Conservation (phyloP, 257 asterid species). For the Echium plantagineum region DNA sequence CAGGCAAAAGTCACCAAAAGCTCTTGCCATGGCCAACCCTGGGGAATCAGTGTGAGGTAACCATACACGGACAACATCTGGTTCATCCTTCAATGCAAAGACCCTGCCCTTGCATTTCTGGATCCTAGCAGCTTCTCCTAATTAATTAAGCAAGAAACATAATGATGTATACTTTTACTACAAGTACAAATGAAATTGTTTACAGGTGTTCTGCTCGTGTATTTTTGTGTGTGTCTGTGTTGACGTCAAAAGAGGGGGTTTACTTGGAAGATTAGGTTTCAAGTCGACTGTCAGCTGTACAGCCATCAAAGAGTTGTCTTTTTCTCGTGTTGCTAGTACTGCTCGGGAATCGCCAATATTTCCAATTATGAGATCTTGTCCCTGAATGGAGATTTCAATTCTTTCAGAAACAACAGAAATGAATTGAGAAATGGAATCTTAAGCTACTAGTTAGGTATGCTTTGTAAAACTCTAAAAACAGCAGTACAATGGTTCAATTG, state of each 20-base stretch:
- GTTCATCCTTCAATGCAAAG: slow-evolving; percentile 97
- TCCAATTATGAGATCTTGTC: slow-evolving; percentile 77
- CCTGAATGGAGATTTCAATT: slow-evolving; percentile 31
- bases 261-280: slow-evolving; percentile 99
- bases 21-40: slow-evolving; percentile 99
- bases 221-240: not conserved
- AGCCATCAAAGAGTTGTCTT: slow-evolving; percentile 58
- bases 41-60: slow-evolving; percentile 95
- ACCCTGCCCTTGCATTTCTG: slow-evolving; percentile 93
- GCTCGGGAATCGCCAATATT: slow-evolving; percentile 98
- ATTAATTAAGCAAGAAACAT: slow-evolving; percentile 2
- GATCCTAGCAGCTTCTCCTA: slow-evolving; percentile 95
- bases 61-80: slow-evolving; percentile 99
- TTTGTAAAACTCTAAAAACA: no score
- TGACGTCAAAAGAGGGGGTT: slow-evolving; percentile 8
- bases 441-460: no score
- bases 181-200: no score
- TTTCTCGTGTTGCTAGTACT: slow-evolving; percentile 74
- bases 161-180: not conserved
- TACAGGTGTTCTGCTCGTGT: no score
- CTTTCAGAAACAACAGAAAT: not conserved
- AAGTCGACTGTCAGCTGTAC: slow-evolving; percentile 93
- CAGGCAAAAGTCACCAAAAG: slow-evolving; percentile 95
- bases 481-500: no score
- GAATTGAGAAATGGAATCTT: no score